Percentiles rank a stretch among this genome's conserved stretches.
These are phyloP conservation scores for Haplosporangium gracile DNA, from an alignment of 192 early-diverging fungal genomes.

Conservation along the genomic window DNA sequence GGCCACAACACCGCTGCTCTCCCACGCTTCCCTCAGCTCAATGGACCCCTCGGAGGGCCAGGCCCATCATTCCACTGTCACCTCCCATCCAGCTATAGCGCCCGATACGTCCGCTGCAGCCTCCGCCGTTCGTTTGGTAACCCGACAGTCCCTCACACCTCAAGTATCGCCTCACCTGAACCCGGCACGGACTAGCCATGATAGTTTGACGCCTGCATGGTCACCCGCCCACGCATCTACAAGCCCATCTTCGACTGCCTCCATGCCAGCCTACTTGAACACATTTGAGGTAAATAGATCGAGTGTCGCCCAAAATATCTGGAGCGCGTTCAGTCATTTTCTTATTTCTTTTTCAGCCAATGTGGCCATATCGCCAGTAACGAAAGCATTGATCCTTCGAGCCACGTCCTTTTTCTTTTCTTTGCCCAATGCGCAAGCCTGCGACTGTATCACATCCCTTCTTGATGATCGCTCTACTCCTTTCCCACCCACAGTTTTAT, in stretches of 20 bases:
- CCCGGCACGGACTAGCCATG: background rate
- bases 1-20: constrained; percentile 34
- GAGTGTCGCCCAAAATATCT: background rate
- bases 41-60: constrained; percentile 20
- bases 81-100: background rate
- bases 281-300: constrained; percentile 37
- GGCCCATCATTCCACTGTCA: constrained; percentile 22
- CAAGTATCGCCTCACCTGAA: constrained; percentile 44
- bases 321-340: background rate
- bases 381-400: background rate
- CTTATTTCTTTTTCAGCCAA: background rate
- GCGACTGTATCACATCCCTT: constrained; percentile 1
- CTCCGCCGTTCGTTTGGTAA: background rate
- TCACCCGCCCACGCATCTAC: constrained; percentile 25
- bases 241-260: constrained; percentile 44
- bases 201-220: constrained; percentile 34
- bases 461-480: background rate
- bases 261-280: constrained; percentile 43
- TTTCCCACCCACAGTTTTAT: background rate
- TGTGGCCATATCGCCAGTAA: background rate
- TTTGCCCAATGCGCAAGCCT: background rate
- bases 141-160: constrained; percentile 22
- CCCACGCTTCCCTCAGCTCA: constrained; percentile 33
- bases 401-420: background rate
- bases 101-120: constrained; percentile 15